Conservation (phyloP, 331 rosid genomes). For the Saraca asoca region DNA sequence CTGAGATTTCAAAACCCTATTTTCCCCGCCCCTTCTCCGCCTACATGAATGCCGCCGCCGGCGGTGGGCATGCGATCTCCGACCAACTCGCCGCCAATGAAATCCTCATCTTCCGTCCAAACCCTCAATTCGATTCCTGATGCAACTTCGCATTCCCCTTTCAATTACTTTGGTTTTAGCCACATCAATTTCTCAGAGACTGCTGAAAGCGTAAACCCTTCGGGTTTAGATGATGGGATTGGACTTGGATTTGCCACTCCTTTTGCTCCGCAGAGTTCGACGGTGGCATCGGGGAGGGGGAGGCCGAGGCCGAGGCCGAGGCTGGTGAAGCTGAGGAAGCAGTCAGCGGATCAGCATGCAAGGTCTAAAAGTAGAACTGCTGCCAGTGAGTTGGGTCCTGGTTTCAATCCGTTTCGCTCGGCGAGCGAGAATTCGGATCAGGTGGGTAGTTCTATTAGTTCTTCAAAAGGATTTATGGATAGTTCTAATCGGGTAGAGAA, state of each 20-base stretch:
- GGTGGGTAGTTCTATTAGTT: slow-evolving; percentile 24
- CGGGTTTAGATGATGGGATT: slow-evolving; percentile 23
- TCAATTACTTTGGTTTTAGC: slow-evolving; percentile 33
- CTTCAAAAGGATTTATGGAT: slow-evolving; percentile 3
- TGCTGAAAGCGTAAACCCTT: slow-evolving; percentile 36
- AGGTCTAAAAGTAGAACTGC: slow-evolving; percentile 44
- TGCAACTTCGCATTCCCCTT: slow-evolving; percentile 31
- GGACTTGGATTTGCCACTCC: slow-evolving; percentile 22
- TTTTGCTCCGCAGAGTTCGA: slow-evolving; percentile 8
- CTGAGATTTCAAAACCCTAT: slow-evolving; percentile 44
- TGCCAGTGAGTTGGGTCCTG: slow-evolving; percentile 32
- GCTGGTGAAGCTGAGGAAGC: slow-evolving; percentile 65
- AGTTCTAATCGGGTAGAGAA: slow-evolving; percentile 22
- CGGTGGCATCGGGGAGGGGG: slow-evolving; percentile 39
- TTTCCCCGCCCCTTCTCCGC: neutral
- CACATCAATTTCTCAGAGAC: slow-evolving; percentile 27
- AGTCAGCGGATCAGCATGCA: slow-evolving; percentile 54
- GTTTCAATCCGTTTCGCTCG: slow-evolving; percentile 51
- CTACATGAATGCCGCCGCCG: slow-evolving; percentile 35
- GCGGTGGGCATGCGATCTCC: slow-evolving; percentile 35
- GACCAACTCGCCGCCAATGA: slow-evolving; percentile 17
- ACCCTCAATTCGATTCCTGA: slow-evolving; percentile 27
- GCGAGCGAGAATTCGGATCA: slow-evolving; percentile 28
- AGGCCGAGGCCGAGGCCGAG: slow-evolving; percentile 69
- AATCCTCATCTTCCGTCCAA: slow-evolving; percentile 22